Base-by-base conservation (phyloP, 805 yeast genomes). In the Saccharomyces eubayanus region DNA sequence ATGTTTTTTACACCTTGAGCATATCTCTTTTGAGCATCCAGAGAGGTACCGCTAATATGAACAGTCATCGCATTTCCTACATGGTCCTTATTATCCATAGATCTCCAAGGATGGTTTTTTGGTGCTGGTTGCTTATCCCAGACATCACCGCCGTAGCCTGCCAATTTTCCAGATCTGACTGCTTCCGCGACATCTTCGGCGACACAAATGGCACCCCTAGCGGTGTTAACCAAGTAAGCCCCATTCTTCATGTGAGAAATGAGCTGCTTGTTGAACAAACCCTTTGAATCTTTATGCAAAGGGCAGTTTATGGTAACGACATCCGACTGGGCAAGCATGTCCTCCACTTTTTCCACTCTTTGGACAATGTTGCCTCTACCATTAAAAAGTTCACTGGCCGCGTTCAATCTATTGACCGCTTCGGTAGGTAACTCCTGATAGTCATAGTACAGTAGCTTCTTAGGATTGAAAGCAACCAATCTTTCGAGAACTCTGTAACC, bases 71-170 rank as follows among this genome's bases (percentile, higher is more conserved):
- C 92, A 62, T 87, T 87, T 59, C 92, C 92, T 40, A 81, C 87
- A 55, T 85, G 85, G 59, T 76, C 79, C 63, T 78, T 73, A 78
- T 85, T 84, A 49, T 73, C 66, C 82, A 85, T 79, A 10, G 74
- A 53, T 76, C 89, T 77, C 94, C 94, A 87, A 59, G 90, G 90
- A 65, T 85, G 90, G 68, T 77, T 77, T 52, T 74, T 72, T 58
- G 90, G 89, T 28, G 92, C 87, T 46, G 95, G 95, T 71, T 87
- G 95, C n/a, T 84, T 85, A 74, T 64, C 78, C 89, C 92, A 86
- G 51, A 87, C 94, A 70, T 87, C 94, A 61, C 92, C 94, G 63
- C 91, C 94, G 66, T 86, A 87, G 51, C 91, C 92, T 62, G 84
- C 75, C 50, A 87, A 67, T 61, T 83, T 84, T 50, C 94, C 94